A percentile compares a stretch with the other conserved stretches of the same genome.
These are phyloP conservation scores for Anisodus acutangulus DNA, from an alignment of 257 asterid genomes.

Conservation along the genomic window DNA sequence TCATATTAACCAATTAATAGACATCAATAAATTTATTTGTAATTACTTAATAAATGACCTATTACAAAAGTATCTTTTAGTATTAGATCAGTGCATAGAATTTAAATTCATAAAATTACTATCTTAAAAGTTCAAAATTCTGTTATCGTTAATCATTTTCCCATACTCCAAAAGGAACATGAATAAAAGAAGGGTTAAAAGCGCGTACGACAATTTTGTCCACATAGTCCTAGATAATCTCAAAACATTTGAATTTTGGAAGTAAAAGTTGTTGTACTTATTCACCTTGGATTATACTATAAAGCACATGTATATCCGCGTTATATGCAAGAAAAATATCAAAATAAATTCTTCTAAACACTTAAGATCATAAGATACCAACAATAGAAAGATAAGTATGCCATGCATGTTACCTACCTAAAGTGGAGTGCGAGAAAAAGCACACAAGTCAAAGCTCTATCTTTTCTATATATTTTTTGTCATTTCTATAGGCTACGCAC, in stretches of 20 bases:
- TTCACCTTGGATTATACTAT: conserved; percentile 22
- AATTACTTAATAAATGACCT: too few species aligned
- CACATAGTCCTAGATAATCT: conserved; percentile 65
- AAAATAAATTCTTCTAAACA: conserved; percentile 29
- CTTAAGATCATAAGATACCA: neutral
- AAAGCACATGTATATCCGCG: conserved; percentile 74
- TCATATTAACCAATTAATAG: too few species aligned
- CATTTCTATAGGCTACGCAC: conserved; percentile 31
- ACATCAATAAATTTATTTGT: too few species aligned
- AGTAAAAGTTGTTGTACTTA: conserved; percentile 32
- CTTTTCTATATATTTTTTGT: conserved; percentile 23
- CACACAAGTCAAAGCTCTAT: conserved; percentile 43
- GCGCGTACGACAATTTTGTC: conserved; percentile 47
- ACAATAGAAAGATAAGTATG: conserved; percentile 27
- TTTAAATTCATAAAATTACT: too few species aligned
- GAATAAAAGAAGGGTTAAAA: neutral
- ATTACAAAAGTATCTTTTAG: too few species aligned
- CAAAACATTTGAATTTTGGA: conserved; percentile 46
- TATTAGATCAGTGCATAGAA: too few species aligned
- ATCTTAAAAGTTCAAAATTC: neutral
- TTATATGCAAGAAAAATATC: conserved; percentile 50
- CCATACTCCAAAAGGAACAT: neutral
- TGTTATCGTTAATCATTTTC: neutral
- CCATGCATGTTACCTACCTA: conserved; percentile 33
- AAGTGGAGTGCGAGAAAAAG: conserved; percentile 32